A percentile compares a stretch with the other conserved stretches of the same genome.
Evolutionary conservation across 768 basidiomycete species (phyloP).

Genomic region (Rhodotorula diobovata): DNA sequence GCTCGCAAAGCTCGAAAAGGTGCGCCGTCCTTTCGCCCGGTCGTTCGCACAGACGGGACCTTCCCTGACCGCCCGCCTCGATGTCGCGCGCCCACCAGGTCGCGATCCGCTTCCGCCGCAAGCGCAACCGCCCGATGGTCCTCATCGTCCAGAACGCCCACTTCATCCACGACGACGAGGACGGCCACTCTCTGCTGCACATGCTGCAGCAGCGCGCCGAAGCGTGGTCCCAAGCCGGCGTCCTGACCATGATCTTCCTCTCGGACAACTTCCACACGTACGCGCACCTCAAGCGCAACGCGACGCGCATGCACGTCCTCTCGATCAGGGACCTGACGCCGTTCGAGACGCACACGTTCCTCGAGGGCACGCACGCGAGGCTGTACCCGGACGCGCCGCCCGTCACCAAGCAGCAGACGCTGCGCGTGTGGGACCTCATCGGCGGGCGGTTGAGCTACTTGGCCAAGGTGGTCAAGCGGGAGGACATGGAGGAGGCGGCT

Average conservation of each 20-base stretch:
- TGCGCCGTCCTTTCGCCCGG: not conserved
- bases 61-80: not conserved
- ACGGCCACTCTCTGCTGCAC: constrained; percentile 70
- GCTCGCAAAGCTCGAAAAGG: constrained; percentile 66
- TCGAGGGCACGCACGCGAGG: constrained; percentile 55
- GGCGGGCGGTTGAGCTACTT: constrained; percentile 79
- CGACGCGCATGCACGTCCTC: constrained; percentile 70
- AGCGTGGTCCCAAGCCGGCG: constrained; percentile 64
- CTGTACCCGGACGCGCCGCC: constrained; percentile 47
- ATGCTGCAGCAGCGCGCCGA: constrained; percentile 83
- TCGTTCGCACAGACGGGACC: too few species aligned
- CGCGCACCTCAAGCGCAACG: constrained; percentile 45
- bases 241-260: constrained; percentile 57
- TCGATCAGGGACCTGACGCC: constrained; percentile 66
- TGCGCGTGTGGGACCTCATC: constrained; percentile 54
- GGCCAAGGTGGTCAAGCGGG: constrained; percentile 60
- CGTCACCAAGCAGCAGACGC: constrained; percentile 52
- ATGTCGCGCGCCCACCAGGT: constrained; percentile 54
- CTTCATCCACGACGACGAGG: constrained; percentile 63
- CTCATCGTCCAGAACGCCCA: constrained; percentile 77
- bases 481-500: constrained; percentile 63
- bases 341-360: constrained; percentile 58
- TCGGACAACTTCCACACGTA: constrained; percentile 31
- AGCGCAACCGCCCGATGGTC: constrained; percentile 64
- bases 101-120: constrained; percentile 60